Base-by-base conservation (phyloP, 768 basidiomycete species). In the Hericium rajendrae region DNA sequence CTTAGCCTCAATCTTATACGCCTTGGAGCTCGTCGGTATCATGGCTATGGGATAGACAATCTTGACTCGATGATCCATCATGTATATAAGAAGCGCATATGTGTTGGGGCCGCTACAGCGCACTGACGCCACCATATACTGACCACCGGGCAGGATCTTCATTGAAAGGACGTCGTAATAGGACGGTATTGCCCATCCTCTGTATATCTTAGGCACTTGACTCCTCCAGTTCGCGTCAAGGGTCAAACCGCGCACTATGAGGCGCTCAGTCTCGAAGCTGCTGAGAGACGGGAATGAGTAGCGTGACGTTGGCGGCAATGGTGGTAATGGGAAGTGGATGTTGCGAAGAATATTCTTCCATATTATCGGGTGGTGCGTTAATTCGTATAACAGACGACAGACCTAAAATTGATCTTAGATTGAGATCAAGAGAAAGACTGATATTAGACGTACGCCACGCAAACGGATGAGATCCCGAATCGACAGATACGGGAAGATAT, bases 171-270 rank as follows among this genome's bases (percentile, higher is more conserved):
- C 54, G 16, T 58, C 57, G 11, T 50, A 51, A 20, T 16, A 59
- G 18, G 54, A 54, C 13, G 48, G 51, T 48, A 61, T 56, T n/a
- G 32, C 53, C 60, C 60, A 63, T 15, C 38, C 51, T 4, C 51
- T 53, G 32, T 50, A 62, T 18, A 57, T 18, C 49, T 55, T 54
- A 38, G 62, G 62, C 37, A 52, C n/a, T 6, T 41, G 49, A 40
- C 60, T 61, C 40, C 57, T 51, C 62, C 62, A 63, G 60, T 63
- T 63, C n/a, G 62, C 60, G 38, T 63, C 60, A 10, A 58, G 54
- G 5, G 60, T 51, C 32, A 63, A 55, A 16, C 60, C 53, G 24
- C 62, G 62, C 22, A 54, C 41, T 9, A 63, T 53, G 13, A 63
- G 32, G 26, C 60, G 60, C 40, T 63, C 62, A 13, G 62, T 56